Percentiles rank a stretch among this genome's conserved stretches.
Evolutionary conservation across 768 basidiomycete species (phyloP).

Genomic region (Psilocybe cyanescens): DNA sequence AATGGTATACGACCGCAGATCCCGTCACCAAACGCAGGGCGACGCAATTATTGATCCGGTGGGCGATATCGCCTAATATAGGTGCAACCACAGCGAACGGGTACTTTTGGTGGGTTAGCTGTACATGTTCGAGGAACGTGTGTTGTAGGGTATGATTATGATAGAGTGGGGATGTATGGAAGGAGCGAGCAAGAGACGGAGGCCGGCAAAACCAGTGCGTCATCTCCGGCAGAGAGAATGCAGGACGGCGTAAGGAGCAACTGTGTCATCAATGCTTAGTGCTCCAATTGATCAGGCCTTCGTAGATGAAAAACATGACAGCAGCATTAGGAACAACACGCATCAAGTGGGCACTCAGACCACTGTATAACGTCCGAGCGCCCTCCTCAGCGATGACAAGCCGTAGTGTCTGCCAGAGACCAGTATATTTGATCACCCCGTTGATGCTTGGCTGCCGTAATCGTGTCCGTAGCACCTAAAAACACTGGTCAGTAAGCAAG

Average conservation of each 20-base stretch:
- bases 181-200: neutral
- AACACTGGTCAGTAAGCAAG: neutral
- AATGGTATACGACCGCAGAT: neutral
- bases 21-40: neutral
- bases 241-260: neutral
- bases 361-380: slow-evolving; percentile 82
- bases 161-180: neutral
- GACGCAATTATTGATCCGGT: neutral
- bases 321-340: slow-evolving; percentile 97
- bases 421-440: slow-evolving; percentile 82
- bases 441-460: slow-evolving; percentile 86
- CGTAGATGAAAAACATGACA: slow-evolving; percentile 97
- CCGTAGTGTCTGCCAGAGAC: slow-evolving; percentile 81
- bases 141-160: slow-evolving; percentile 3
- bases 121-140: neutral
- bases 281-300: slow-evolving; percentile 75
- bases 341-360: slow-evolving; percentile 93
- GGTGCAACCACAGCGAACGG: neutral
- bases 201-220: neutral
- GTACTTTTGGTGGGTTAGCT: neutral
- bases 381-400: slow-evolving; percentile 93
- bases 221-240: neutral
- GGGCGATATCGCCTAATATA: neutral
- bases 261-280: neutral
- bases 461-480: slow-evolving; percentile 87